Evolutionary conservation across 306 rosid species (phyloP).

Genomic region (Casuarina equisetifolia): DNA sequence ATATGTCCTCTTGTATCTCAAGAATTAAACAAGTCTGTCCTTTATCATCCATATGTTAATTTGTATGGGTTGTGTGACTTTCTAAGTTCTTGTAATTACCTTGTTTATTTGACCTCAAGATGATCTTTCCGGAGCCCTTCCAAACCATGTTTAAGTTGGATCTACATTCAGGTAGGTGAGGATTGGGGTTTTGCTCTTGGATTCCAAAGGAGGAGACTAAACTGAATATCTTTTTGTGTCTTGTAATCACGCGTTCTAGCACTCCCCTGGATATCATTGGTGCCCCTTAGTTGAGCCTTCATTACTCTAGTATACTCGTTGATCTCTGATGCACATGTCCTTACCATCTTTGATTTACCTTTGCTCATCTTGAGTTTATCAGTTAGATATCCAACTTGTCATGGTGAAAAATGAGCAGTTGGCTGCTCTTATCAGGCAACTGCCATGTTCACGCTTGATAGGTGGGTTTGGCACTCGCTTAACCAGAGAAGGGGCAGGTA

Average conservation of each 20-base stretch:
- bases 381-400: background rate
- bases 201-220: background rate
- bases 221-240: too few relatives aligned
- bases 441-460: background rate
- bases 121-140: background rate
- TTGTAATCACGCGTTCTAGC: background rate
- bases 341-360: background rate
- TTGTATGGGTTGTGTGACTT: background rate
- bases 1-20: background rate
- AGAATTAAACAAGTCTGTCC: background rate
- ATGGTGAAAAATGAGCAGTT: background rate
- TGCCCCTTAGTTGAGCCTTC: background rate
- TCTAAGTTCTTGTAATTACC: too few relatives aligned
- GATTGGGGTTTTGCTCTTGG: background rate
- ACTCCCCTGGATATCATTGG: background rate
- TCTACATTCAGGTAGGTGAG: background rate
- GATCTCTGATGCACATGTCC: background rate
- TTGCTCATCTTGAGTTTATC: background rate
- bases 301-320: background rate
- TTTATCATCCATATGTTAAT: too few relatives aligned
- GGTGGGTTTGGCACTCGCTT: too few relatives aligned
- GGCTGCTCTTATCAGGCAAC: background rate
- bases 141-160: background rate
- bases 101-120: too few relatives aligned
- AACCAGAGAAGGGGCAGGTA: too few relatives aligned